Conservation (phyloP, 73 alveolate genomes). For the Tetrahymena thermophila region DNA sequence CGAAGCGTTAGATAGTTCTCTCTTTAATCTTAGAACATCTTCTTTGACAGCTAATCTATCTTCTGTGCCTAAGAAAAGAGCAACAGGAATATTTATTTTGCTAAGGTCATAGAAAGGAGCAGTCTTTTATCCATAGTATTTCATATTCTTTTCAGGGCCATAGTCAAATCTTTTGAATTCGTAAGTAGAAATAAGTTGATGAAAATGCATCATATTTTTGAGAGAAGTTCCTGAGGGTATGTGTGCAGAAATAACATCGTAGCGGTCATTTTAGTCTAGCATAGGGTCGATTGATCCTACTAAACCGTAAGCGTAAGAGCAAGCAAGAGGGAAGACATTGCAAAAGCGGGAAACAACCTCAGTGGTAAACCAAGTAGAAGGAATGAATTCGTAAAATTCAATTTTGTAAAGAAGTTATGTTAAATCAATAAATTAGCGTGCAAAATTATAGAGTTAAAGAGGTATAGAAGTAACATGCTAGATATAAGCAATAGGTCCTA, state of each 20-base stretch:
- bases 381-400: not conserved
- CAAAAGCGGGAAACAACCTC: not conserved
- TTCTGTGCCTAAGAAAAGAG: conserved; percentile 4
- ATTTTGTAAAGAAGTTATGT: not conserved
- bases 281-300: conserved; percentile 43
- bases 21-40: conserved; percentile 1
- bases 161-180: conserved; percentile 28
- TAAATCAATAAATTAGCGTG: not conserved
- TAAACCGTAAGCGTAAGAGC: conserved; percentile 37
- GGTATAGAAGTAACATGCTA: not conserved
- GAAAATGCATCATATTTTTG: conserved; percentile 75
- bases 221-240: conserved; percentile 96
- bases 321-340: conserved; percentile 4
- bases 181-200: conserved; percentile 41
- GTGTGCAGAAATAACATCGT: conserved; percentile 69
- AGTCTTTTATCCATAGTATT: conserved; percentile 9
- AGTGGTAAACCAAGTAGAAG: not conserved
- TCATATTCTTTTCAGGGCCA: conserved; percentile 30
- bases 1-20: not conserved
- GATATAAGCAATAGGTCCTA: conserved; percentile 53
- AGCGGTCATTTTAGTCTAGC: conserved; percentile 42
- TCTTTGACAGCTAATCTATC: conserved; percentile 18
- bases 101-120: conserved; percentile 40
- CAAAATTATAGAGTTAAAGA: not conserved
- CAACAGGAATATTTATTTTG: not conserved